A percentile compares a stretch with the other conserved stretches of the same genome.
phyloP scores from a whole-genome alignment of 306 rosid genomes.

The Medicago lupulina region DNA sequence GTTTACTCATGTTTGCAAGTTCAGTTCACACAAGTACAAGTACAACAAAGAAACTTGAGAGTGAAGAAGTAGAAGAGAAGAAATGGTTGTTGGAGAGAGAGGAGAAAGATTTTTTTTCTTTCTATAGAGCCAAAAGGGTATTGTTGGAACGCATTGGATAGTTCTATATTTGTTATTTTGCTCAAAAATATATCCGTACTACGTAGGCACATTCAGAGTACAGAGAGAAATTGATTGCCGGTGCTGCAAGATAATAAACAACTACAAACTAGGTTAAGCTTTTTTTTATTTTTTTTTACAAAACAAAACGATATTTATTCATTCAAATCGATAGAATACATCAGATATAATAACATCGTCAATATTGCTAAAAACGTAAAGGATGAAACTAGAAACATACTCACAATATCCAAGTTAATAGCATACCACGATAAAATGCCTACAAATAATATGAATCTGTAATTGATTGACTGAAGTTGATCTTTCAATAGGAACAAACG shows the following conservation, averaged over 20 bases:
- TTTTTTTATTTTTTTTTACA: too few species aligned
- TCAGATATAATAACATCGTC: too few species aligned
- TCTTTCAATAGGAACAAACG: too few species aligned
- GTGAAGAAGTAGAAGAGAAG: constrained; percentile 19
- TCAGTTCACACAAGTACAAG: not conserved
- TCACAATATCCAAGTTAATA: too few species aligned
- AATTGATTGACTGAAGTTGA: too few species aligned
- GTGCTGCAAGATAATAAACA: constrained; percentile 45
- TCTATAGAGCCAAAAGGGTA: constrained; percentile 48
- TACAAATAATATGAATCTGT: too few species aligned
- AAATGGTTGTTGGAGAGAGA: not conserved
- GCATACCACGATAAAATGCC: too few species aligned
- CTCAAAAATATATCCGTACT: constrained; percentile 52
- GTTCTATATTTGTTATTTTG: constrained; percentile 45
- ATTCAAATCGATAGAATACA: too few species aligned
- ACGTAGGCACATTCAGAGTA: constrained; percentile 26
- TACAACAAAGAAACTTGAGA: constrained; percentile 16
- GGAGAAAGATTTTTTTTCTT: constrained; percentile 15
- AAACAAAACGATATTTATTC: too few species aligned
- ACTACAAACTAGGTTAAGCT: constrained; percentile 32
- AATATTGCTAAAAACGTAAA: too few species aligned
- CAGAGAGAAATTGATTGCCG: constrained; percentile 30
- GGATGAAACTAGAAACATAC: too few species aligned
- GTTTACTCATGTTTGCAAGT: constrained; percentile 70
- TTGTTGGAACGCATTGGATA: constrained; percentile 49